A percentile compares a stretch with the other conserved stretches of the same genome.
Evolutionary conservation across 257 asterid genomes (phyloP).

Genomic region (Solanum okadae): DNA sequence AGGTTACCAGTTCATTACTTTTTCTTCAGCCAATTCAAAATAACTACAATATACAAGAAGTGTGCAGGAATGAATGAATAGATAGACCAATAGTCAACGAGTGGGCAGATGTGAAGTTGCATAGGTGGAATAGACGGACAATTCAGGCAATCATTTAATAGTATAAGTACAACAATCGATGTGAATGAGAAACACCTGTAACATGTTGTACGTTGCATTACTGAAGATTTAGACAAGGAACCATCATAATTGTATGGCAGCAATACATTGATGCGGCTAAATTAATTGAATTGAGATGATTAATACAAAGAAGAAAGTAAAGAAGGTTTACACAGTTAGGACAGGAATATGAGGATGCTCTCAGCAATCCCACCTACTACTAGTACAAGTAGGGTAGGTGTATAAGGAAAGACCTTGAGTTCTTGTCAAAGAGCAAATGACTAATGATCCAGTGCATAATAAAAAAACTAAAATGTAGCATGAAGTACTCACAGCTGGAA

Average conservation of each 20-base stretch:
- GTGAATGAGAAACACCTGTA: background rate
- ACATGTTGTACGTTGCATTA: background rate
- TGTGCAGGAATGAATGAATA: background rate
- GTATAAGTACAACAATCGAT: background rate
- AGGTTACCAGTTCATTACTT: background rate
- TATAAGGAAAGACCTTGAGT: background rate
- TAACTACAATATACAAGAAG: background rate
- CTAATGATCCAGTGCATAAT: background rate
- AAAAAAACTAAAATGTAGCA: background rate
- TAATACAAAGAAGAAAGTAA: background rate
- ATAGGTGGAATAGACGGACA: background rate
- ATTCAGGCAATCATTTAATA: background rate
- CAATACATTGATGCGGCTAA: background rate
- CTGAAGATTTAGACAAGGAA: background rate
- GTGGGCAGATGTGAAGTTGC: background rate
- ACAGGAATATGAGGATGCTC: background rate
- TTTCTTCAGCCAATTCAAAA: background rate
- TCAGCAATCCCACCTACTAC: background rate
- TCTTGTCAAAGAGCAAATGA: background rate
- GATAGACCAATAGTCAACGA: background rate
- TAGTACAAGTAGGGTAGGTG: background rate
- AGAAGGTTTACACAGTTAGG: background rate
- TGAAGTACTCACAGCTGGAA: slow-evolving; percentile 62
- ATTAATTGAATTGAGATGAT: background rate
- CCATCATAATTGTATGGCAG: background rate